Evolutionary conservation across 768 basidiomycete genomes (phyloP), one percentile per base, ranked within the genome.

Genomic region (Hypholoma fasciculare): DNA sequence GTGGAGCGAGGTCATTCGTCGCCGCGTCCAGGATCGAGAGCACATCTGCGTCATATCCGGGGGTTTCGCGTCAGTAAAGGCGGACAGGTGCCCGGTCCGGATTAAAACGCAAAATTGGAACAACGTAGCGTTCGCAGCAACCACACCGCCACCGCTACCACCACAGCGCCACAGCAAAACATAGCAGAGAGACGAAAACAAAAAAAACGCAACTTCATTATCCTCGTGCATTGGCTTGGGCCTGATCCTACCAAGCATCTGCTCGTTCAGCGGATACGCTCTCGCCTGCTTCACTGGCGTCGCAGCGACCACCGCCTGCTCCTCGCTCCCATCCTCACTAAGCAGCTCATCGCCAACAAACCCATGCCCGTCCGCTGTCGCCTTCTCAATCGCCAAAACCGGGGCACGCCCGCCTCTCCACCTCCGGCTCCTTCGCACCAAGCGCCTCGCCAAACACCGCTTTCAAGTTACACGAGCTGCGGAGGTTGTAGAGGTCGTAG

Each of bases 1-100:
- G 62, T 92, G 89, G n/a, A 94, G 88, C 91, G 3, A 94, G 80
- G 40, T 93, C 91, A 49, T 90, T 84, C 1, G 91, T 93, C 0
- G 89, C 91, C 0, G 89, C 89, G 61, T 88, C 88, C n/a, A 92
- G 74, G 30, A 90, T 80, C 0, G 86, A 89, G 1, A 91, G 66
- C 13, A 83, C 83, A 59, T 80, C 90, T 82, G 61, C 23, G 23
- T 30, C 40, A n/a, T n/a, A 23, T 23, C 4, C 23, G 36, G 13
- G 56, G 44, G 38, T 12, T n/a, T n/a, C n/a, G n/a, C n/a, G n/a
- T n/a, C 44, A 51, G 38, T 4, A 34, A 7, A 34, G 6, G 6
- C 6, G 30, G 6, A 7, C 6, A 34, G 30, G 30, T 6, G 30
- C 27, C 27, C 27, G 14, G 19, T 34, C 16, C 27, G 30, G 30